Percentiles rank a stretch among this genome's conserved stretches.
These are phyloP conservation scores for Limnanthes douglasii DNA, from an alignment of 345 rosid species.

Conservation along the genomic window DNA sequence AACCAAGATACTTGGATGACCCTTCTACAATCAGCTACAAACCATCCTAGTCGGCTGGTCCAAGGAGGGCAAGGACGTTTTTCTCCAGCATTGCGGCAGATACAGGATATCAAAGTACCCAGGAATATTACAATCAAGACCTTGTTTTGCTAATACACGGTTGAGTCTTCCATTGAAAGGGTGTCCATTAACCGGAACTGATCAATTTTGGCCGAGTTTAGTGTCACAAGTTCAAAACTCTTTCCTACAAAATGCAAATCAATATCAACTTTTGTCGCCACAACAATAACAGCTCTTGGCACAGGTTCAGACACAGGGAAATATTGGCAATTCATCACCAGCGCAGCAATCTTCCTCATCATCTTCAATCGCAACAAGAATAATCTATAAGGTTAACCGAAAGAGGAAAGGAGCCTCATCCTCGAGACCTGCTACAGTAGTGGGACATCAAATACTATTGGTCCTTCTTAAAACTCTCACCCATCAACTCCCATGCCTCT, in stretches of 20 bases:
- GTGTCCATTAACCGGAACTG: slow-evolving; percentile 86
- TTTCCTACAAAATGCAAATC: slow-evolving; percentile 48
- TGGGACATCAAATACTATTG: slow-evolving; percentile 88
- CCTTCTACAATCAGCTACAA: slow-evolving; percentile 56
- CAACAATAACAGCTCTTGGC: slow-evolving; percentile 81
- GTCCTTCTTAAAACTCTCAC: slow-evolving; percentile 87
- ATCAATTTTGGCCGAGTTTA: slow-evolving; percentile 64
- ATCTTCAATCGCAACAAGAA: too few species aligned
- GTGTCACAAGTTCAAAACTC: slow-evolving; percentile 71
- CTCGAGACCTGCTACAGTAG: slow-evolving; percentile 96
- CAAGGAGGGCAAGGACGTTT: slow-evolving; percentile 82
- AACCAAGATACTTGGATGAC: slow-evolving; percentile 85
- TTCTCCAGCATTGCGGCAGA: slow-evolving; percentile 79
- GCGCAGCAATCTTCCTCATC: slow-evolving; percentile 86
- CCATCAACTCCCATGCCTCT: slow-evolving; percentile 98
- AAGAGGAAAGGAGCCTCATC: slow-evolving; percentile 94
- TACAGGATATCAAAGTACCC: slow-evolving; percentile 80
- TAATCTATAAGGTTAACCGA: slow-evolving; percentile 51
- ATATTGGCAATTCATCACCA: slow-evolving; percentile 50
- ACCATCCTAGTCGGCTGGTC: slow-evolving; percentile 80
- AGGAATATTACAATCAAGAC: slow-evolving; percentile 76
- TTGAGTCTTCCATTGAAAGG: slow-evolving; percentile 79
- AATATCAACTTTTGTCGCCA: slow-evolving; percentile 75
- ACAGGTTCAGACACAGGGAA: slow-evolving; percentile 87
- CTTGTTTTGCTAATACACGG: slow-evolving; percentile 51